phyloP scores from a whole-genome alignment of 768 basidiomycete species.

The Suillus variegatus region DNA sequence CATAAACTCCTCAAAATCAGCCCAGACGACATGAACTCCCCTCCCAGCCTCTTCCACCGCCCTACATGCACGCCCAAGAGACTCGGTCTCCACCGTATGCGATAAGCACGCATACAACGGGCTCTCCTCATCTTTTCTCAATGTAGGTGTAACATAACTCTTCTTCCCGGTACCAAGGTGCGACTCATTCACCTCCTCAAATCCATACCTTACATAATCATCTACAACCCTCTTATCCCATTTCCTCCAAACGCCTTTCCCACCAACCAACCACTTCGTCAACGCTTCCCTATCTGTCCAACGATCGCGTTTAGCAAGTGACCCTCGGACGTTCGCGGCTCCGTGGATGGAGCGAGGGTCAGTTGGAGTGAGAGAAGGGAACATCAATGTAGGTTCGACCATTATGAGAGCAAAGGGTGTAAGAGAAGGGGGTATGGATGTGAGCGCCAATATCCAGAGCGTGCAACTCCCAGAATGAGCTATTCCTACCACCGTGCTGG shows the following conservation, averaged over 20 bases:
- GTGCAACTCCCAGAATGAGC: constrained; percentile 33
- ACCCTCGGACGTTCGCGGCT: constrained; percentile 31
- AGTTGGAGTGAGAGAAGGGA: constrained; percentile 26
- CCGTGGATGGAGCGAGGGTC: constrained; percentile 32
- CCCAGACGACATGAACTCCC: constrained; percentile 32
- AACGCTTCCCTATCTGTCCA: constrained; percentile 27
- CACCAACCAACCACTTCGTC: constrained; percentile 18
- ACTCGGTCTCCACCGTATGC: constrained; percentile 27
- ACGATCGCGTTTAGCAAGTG: constrained; percentile 25
- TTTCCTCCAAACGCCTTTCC: constrained; percentile 2
- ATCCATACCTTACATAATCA: not conserved
- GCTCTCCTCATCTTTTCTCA: constrained; percentile 34
- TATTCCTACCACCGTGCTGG: constrained; percentile 25
- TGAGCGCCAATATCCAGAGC: constrained; percentile 11
- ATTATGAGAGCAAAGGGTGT: constrained; percentile 21
- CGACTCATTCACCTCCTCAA: not conserved
- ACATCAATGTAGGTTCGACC: constrained; percentile 34
- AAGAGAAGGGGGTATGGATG: not conserved
- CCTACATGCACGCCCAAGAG: constrained; percentile 22
- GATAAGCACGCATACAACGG: constrained; percentile 23
- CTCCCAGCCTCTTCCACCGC: constrained; percentile 14
- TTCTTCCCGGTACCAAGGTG: not conserved
- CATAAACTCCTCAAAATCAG: constrained; percentile 32
- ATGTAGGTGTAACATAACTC: constrained; percentile 19
- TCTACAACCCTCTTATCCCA: constrained; percentile 1